Percentiles rank a stretch among this genome's conserved stretches.
Evolutionary conservation across 75 land plant genomes (phyloP).

Genomic region (Adiantum capillusveneris): DNA sequence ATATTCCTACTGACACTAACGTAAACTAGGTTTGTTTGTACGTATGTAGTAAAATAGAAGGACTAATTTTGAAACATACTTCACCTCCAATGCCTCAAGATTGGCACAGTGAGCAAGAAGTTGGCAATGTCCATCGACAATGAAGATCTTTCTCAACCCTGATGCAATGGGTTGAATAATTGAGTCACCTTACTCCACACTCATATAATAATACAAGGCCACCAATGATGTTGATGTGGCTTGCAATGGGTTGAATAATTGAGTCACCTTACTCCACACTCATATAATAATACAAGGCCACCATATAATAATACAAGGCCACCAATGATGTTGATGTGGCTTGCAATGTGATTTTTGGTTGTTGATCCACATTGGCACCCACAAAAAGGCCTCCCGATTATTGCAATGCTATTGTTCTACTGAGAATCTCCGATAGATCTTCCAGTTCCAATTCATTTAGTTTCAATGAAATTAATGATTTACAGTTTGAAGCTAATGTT

Average conservation of each 20-base stretch:
- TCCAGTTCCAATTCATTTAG: constrained; percentile 25
- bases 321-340: no score
- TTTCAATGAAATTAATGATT: constrained; percentile 21
- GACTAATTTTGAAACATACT: no score
- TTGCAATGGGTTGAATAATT: constrained; percentile 3
- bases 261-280: no score
- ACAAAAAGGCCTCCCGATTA: constrained; percentile 25
- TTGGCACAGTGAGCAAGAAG: constrained; percentile 19
- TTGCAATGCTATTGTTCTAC: constrained; percentile 10
- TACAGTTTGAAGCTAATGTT: constrained; percentile 26
- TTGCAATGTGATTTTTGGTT: no score
- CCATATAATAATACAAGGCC: no score
- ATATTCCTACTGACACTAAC: no score
- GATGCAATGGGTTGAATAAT: constrained; percentile 3
- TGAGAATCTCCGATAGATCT: constrained; percentile 9
- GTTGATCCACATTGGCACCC: no score
- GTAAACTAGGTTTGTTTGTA: constrained; percentile 6
- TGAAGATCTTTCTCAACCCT: constrained; percentile 20
- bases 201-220: no score
- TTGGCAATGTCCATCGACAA: constrained; percentile 16
- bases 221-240: no score
- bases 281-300: no score
- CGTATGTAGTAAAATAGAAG: constrained; percentile 18
- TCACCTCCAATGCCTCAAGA: constrained; percentile 33
- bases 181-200: no score